Conservation (phyloP, 1,139 yeast species). For the Blastobotrys proliferans region DNA sequence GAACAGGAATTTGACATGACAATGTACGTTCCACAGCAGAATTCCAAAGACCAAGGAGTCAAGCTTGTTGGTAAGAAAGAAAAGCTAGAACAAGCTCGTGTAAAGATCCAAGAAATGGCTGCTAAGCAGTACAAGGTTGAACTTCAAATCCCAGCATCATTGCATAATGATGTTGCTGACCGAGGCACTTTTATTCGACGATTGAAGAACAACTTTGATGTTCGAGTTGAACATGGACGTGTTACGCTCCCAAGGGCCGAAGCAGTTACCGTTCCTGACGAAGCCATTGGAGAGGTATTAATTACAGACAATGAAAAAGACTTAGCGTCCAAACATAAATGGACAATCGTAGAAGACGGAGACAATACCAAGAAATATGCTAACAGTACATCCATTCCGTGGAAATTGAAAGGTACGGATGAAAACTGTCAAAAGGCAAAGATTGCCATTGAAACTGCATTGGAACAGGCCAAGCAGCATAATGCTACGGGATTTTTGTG, state of each 20-base stretch:
- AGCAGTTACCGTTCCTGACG: slow-evolving; percentile 30
- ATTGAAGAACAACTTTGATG: slow-evolving; percentile 51
- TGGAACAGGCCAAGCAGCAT: slow-evolving; percentile 34
- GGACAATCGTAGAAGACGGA: slow-evolving; percentile 28
- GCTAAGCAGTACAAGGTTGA: slow-evolving; percentile 38
- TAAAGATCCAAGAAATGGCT: slow-evolving; percentile 31
- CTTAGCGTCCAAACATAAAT: slow-evolving; percentile 25
- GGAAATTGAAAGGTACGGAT: slow-evolving; percentile 39
- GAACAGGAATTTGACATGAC: slow-evolving; percentile 66
- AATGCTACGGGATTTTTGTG: slow-evolving; percentile 47
- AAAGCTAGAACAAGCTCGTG: slow-evolving; percentile 34
- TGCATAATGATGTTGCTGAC: slow-evolving; percentile 62
- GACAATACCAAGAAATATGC: slow-evolving; percentile 35
- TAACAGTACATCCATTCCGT: slow-evolving; percentile 34
- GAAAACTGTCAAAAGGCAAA: slow-evolving; percentile 37
- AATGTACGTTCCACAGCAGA: slow-evolving; percentile 58
- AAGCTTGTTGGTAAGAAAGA: slow-evolving; percentile 34
- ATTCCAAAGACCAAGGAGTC: slow-evolving; percentile 38
- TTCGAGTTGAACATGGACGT: slow-evolving; percentile 62
- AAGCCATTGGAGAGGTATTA: slow-evolving; percentile 42
- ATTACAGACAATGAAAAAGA: slow-evolving; percentile 22
- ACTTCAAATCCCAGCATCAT: slow-evolving; percentile 53
- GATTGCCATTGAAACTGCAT: slow-evolving; percentile 33
- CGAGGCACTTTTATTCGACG: slow-evolving; percentile 62
- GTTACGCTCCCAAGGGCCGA: slow-evolving; percentile 21